Conservation (phyloP, 2,329 filamentous ascomycete species). For the Cucurbitaria berberidis region DNA sequence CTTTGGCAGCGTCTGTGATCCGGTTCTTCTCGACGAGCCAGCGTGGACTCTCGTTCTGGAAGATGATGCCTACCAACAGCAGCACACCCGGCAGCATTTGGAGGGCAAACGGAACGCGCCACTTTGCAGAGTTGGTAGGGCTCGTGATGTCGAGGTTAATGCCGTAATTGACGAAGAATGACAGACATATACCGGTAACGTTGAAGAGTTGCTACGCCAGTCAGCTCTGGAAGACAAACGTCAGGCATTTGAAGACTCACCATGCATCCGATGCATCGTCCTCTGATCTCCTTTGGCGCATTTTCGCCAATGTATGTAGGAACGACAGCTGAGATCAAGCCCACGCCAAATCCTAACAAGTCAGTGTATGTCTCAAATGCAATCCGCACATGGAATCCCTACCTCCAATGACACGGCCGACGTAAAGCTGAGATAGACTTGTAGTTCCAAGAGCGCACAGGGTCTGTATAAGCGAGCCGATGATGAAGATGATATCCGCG, state of each 20-base stretch:
- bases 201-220: conserved; percentile 46
- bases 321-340: conserved; percentile 51
- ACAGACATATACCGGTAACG: conserved; percentile 56
- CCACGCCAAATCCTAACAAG: conserved; percentile 54
- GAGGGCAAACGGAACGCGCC: conserved; percentile 60
- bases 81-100: conserved; percentile 60
- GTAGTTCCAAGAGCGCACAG: conserved; percentile 44
- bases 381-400: too few relatives aligned
- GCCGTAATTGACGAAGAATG: conserved; percentile 62
- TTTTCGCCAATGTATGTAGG: conserved; percentile 56
- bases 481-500: conserved; percentile 51
- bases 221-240: background rate
- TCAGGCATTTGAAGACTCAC: background rate
- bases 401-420: conserved; percentile 54
- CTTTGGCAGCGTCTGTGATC: conserved; percentile 52
- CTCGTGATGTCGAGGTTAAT: conserved; percentile 54
- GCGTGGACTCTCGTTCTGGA: conserved; percentile 60
- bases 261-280: conserved; percentile 48
- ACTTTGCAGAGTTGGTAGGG: conserved; percentile 54
- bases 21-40: conserved; percentile 62
- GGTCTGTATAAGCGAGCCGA: conserved; percentile 52
- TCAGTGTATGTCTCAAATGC: too few relatives aligned
- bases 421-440: conserved; percentile 49
- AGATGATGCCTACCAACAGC: conserved; percentile 58
- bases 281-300: conserved; percentile 51